Evolutionary conservation across 176 grass and related monocot genomes (phyloP).

Genomic region (Aegilops bicornis): DNA sequence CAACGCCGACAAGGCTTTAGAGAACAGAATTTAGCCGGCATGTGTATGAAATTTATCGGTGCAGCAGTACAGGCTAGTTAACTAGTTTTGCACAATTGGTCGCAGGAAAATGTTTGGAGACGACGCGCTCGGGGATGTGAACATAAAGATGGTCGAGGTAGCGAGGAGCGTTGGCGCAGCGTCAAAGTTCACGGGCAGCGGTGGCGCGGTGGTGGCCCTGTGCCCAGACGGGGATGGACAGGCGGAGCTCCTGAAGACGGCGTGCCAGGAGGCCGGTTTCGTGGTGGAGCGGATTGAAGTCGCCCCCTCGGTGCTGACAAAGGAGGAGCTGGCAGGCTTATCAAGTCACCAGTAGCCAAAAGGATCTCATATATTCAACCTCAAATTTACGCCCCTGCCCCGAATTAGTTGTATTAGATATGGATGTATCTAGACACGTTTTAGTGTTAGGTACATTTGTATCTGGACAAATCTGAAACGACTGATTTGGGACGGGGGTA

Average conservation of each 20-base stretch:
- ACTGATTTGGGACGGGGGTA: too few species aligned
- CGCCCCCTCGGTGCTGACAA: conserved; percentile 33
- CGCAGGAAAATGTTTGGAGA: conserved; percentile 89
- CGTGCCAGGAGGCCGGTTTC: conserved; percentile 54
- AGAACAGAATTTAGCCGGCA: neutral
- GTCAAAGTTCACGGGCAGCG: conserved; percentile 78
- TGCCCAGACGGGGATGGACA: conserved; percentile 54
- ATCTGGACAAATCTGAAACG: too few species aligned
- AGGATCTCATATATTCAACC: neutral
- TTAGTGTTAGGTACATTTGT: too few species aligned
- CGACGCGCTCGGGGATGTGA: conserved; percentile 57
- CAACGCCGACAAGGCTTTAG: neutral
- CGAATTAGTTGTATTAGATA: too few species aligned
- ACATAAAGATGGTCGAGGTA: conserved; percentile 83
- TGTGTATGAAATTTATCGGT: neutral
- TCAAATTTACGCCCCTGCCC: too few species aligned
- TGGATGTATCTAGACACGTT: too few species aligned
- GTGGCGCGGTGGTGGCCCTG: conserved; percentile 61
- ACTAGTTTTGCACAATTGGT: neutral
- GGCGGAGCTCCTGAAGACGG: conserved; percentile 37
- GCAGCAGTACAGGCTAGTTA: neutral
- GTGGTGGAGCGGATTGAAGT: conserved; percentile 43
- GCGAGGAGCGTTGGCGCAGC: conserved; percentile 58
- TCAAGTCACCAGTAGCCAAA: neutral
- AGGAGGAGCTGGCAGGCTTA: conserved; percentile 40